A percentile compares a stretch with the other conserved stretches of the same genome.
These are phyloP conservation scores for Sporothrix phasma DNA, from an alignment of 2,329 filamentous ascomycete genomes.

Conservation along the genomic window DNA sequence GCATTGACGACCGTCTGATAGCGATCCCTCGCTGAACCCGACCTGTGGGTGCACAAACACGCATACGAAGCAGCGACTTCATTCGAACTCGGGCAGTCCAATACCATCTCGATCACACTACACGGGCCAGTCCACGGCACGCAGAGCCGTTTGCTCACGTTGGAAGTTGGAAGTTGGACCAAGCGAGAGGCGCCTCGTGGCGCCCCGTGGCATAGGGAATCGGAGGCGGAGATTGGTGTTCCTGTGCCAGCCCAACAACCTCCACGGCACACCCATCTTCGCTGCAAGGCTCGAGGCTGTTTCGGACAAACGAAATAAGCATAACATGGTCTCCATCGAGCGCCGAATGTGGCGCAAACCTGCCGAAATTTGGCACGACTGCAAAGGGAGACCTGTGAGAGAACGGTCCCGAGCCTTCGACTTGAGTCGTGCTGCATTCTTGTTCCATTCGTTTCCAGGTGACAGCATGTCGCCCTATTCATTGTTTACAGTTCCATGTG, in stretches of 20 bases:
- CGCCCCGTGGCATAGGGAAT: too few species aligned
- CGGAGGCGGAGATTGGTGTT: too few species aligned
- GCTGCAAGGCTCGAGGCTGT: background rate
- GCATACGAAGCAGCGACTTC: background rate
- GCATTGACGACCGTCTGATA: background rate
- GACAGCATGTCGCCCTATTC: too few species aligned
- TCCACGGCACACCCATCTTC: background rate
- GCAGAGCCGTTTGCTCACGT: background rate
- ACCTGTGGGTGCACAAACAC: background rate
- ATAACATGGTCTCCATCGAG: background rate
- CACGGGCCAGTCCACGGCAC: background rate
- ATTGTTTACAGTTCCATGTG: too few species aligned
- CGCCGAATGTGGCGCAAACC: background rate
- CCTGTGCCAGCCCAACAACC: background rate
- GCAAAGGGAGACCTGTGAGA: background rate
- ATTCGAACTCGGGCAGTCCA: background rate
- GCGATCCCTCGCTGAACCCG: background rate
- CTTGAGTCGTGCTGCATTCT: background rate
- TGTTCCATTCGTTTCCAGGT: too few species aligned
- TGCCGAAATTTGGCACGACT: background rate
- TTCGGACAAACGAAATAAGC: background rate
- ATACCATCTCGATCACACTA: background rate
- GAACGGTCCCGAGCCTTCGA: background rate
- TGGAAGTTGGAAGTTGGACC: background rate
- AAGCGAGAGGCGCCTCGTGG: background rate